Base-by-base conservation (phyloP, 1,284 basidiomycete genomes). In the Ceratobasidium papillatum region DNA sequence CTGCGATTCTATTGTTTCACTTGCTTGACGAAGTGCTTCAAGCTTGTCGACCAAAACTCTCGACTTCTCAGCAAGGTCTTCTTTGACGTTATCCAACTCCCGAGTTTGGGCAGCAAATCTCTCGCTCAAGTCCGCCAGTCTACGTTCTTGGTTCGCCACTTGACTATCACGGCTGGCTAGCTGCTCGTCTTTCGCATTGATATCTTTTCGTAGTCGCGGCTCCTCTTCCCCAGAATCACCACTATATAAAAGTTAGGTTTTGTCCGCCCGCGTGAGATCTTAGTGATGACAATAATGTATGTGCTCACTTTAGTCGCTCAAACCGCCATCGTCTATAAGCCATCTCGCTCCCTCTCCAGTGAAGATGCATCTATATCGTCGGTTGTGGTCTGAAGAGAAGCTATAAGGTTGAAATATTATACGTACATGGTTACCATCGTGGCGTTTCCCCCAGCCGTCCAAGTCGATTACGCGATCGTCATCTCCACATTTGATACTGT, bases 391-490 rank as follows among this genome's bases (percentile, higher is more conserved):
- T 1, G 14, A 12, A 38, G 11, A 17, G 25, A 32, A 22, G 9
- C 41, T 30, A 47, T 17, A 30, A 4, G 4, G n/a, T 11, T 27
- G 12, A 54, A n/a, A 54, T 25, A 22, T 1, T 12, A n/a, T 12
- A 58, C 51, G 38, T 30, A 69, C 59, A 25, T 61, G 59, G 22
- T 61, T 61, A 1, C 59, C 59, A 22, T 61, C 36, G 36, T 61
- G 34, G 41, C 2, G n/a, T 25, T 56, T 52, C 3, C 66, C 66
- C n/a, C 52, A 36, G 32, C 32, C 66, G 36, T 69, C 49, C 22
- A 69, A n/a, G 17, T 69, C 66, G 11, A 58, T 36, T 14, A 69
- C 36, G 9, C 52, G 52, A 45, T 69, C 66, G n/a, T n/a, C 38
- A 3, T 38, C 66, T 43, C 52, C 66, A 27, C 19, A n/a, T 45